These are phyloP conservation scores for Ricinus communis DNA, from an alignment of 345 rosid species.

Conservation along the genomic window DNA sequence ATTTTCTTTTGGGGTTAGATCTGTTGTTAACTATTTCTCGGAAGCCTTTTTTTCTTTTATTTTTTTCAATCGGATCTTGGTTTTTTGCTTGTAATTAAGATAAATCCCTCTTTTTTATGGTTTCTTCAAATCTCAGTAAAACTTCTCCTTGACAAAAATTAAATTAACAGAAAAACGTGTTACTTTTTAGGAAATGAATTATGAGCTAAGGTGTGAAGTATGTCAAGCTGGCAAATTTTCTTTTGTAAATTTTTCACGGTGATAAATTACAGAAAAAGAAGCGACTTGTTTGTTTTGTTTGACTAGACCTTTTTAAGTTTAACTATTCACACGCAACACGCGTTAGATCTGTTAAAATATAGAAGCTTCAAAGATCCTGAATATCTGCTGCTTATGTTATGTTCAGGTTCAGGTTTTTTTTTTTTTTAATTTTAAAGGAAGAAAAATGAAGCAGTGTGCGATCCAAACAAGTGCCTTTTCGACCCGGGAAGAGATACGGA, in stretches of 20 bases:
- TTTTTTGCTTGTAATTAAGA: neutral
- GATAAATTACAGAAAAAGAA: no score
- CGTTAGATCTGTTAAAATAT: slow-evolving; percentile 9
- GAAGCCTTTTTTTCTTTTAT: neutral
- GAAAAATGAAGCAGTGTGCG: slow-evolving; percentile 61
- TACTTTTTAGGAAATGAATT: neutral
- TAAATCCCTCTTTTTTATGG: neutral
- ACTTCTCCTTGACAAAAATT: no score
- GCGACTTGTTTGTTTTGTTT: neutral
- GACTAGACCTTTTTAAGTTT: slow-evolving; percentile 31
- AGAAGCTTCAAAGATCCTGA: neutral
- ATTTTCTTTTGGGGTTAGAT: slow-evolving; percentile 5
- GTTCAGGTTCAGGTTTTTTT: slow-evolving; percentile 7
- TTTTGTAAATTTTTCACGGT: no score
- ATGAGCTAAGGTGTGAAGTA: neutral
- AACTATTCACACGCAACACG: neutral
- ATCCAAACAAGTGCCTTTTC: slow-evolving; percentile 50
- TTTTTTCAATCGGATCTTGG: neutral
- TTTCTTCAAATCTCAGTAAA: neutral
- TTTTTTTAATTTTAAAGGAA: neutral
- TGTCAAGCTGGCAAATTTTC: neutral
- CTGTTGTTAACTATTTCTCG: neutral
- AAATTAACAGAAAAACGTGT: no score
- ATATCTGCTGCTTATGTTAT: neutral
- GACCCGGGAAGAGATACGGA: slow-evolving; percentile 52